phyloP scores from a whole-genome alignment of 2,329 filamentous ascomycete genomes.

The Bipolaris cookei region DNA sequence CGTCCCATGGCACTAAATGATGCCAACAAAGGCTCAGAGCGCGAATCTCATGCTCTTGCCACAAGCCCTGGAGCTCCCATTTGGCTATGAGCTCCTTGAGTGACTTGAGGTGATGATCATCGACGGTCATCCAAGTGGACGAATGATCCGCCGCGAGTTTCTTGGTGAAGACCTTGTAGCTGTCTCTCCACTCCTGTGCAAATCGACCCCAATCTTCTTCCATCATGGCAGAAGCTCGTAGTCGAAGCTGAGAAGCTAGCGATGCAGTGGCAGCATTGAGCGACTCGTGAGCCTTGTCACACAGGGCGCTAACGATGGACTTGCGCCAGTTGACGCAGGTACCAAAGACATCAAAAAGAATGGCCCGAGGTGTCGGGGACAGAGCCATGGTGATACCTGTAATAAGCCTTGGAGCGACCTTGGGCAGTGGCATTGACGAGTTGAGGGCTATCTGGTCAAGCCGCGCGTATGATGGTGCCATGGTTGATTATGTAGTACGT shows the following conservation, averaged over 20 bases:
- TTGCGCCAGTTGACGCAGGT: slow-evolving; percentile 81
- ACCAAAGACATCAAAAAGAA: slow-evolving; percentile 79
- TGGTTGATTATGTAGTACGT: slow-evolving; percentile 3
- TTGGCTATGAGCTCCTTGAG: slow-evolving; percentile 64
- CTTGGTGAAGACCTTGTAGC: slow-evolving; percentile 67
- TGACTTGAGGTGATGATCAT: slow-evolving; percentile 71
- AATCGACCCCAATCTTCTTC: slow-evolving; percentile 67
- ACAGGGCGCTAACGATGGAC: slow-evolving; percentile 67
- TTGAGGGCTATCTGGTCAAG: not conserved
- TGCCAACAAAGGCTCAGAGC: slow-evolving; percentile 71
- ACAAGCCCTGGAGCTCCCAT: slow-evolving; percentile 65
- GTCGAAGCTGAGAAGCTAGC: slow-evolving; percentile 56
- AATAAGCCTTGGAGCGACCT: slow-evolving; percentile 6
- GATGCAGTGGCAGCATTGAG: slow-evolving; percentile 56
- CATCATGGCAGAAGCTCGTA: slow-evolving; percentile 59
- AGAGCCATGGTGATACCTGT: slow-evolving; percentile 33
- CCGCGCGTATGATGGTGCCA: not conserved
- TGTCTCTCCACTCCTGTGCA: slow-evolving; percentile 72
- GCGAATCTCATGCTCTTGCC: slow-evolving; percentile 52
- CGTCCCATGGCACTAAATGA: slow-evolving; percentile 71
- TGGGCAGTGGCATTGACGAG: not conserved
- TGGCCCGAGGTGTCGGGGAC: slow-evolving; percentile 56
- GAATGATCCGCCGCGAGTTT: slow-evolving; percentile 56
- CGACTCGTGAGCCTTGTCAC: slow-evolving; percentile 54
- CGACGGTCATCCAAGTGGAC: slow-evolving; percentile 69